phyloP scores from a whole-genome alignment of 345 rosid genomes.

The Eutrema heterophyllum region DNA sequence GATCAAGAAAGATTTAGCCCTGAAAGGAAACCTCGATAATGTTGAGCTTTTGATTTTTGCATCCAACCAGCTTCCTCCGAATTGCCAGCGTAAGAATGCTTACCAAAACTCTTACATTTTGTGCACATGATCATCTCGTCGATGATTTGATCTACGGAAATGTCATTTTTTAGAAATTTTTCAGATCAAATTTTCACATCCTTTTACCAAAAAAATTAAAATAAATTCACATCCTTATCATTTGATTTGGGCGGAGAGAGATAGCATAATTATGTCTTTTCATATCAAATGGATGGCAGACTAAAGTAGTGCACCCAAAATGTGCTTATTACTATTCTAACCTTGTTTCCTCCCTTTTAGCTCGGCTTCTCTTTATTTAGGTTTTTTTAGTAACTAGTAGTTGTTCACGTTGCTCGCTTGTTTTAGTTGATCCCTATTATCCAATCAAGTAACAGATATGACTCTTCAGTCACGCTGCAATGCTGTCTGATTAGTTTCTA shows the following conservation, averaged over 20 bases:
- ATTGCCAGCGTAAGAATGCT: conserved; percentile 76
- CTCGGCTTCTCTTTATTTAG: not conserved
- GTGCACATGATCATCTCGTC: not conserved
- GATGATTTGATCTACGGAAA: not conserved
- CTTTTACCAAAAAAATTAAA: too few relatives aligned
- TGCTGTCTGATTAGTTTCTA: conserved; percentile 10
- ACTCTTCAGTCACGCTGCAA: not conserved
- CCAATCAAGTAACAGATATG: not conserved
- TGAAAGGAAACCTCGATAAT: conserved; percentile 67
- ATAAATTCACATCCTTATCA: not conserved
- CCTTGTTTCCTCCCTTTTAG: not conserved
- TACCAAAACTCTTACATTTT: not conserved
- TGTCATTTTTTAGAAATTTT: not conserved
- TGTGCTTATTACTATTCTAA: not conserved
- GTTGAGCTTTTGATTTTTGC: conserved; percentile 83
- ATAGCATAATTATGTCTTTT: not conserved
- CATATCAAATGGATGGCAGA: not conserved
- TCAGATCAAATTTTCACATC: not conserved
- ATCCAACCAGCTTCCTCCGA: conserved; percentile 80
- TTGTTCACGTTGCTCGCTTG: not conserved
- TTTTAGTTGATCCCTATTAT: not conserved
- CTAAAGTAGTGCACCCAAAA: not conserved
- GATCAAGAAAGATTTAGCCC: conserved; percentile 81
- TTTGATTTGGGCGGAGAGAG: not conserved
- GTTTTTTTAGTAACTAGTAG: not conserved